Evolutionary conservation across 1,139 yeast species (phyloP), one percentile per base, ranked within the genome.

Genomic region (Suhomyces ambrosiae): DNA sequence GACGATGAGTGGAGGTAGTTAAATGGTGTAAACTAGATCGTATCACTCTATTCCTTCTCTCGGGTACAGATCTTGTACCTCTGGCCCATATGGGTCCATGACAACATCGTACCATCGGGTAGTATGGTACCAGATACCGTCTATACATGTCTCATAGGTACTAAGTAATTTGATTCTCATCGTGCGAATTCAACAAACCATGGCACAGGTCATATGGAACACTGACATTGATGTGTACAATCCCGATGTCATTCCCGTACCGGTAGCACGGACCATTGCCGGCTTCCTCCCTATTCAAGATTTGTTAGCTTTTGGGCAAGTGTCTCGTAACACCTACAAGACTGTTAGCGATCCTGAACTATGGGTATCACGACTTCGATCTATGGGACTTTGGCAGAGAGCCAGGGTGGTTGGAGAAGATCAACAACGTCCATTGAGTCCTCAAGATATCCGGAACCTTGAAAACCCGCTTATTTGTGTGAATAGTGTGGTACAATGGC

Each of bases 321-420:
- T 68, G 3, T 69, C 75, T 11, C 58, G 54, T 41, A 71, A 71
- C 46, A 60, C 75, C 1, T 54, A 62, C 42, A 56, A 54, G 26
- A 61, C 74, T 1, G 71, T 58, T 23, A 60, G 58, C 42, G 65
- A 71, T 40, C 65, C 70, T 5, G 52, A 55, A 11, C 53, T 79
- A 16, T 85, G 90, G 90, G 54, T 72, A 4, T 49, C 64, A 4
- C 68, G 74, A 52, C 61, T 85, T 35, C 61, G 57, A 44, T 57
- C 53, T 18, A 65, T 84, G 60, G 77, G 73, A 0, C 53, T 79
- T 4, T 79, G 83, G 81, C 58, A 64, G 13, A 47, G 45, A 12
- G 62, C 52, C 2, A 44, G 33, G 6, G 53, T 32, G 2, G 38
- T 45, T 2, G 11, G 16, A 3, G 34, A 35, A 11, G 33, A 26